Evolutionary conservation across 75 land plant genomes (phyloP), one percentile per base, ranked within the genome.

Genomic region (Pseudotsuga menziesii): DNA sequence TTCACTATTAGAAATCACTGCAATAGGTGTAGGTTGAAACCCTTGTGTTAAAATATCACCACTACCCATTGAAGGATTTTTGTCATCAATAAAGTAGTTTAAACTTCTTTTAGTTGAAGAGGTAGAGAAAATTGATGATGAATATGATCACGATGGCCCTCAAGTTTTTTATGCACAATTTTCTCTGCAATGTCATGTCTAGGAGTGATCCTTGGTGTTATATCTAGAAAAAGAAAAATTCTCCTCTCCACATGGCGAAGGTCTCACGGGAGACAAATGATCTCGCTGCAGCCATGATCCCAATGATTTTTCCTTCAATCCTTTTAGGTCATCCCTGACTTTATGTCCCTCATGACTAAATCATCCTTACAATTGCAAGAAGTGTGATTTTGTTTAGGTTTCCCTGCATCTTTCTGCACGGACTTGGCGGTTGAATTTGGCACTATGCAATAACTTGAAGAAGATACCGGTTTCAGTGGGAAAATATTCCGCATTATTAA

Each of bases 221-320:
- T 64, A 17, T 35, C 39, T 32, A 39, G 4, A 9, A 35, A 64
- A 64, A 39, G 69, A 39, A 4, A 35, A 39, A 64, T 64, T 64
- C 69, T 64, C 69, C 69, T 64, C 41, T 64, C 69, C 69, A 29
- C 7, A 5, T 4, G 69, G 69, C 5, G 35, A 64, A 64, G 69
- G 19, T 26, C 69, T 29, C 13, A 64, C 41, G 4, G 69, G 69
- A 35, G 69, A 64, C 5, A 64, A 32, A 29, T 64, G 35, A 6
- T 64, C 69, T 29, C 17, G 69, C 69, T 39, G 29, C 26, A 64
- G 15, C 41, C 35, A 8, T 64, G 69, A 39, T 64, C 69, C 69
- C 41, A 64, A 64, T 26, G 69, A 64, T 16, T 64, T 64, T 17
- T 64, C 69, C 69, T 35, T 64, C 69, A 64, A 64, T 6, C 19